These are phyloP conservation scores for Lentinula aciculospora DNA, from an alignment of 768 basidiomycete species.

Conservation along the genomic window DNA sequence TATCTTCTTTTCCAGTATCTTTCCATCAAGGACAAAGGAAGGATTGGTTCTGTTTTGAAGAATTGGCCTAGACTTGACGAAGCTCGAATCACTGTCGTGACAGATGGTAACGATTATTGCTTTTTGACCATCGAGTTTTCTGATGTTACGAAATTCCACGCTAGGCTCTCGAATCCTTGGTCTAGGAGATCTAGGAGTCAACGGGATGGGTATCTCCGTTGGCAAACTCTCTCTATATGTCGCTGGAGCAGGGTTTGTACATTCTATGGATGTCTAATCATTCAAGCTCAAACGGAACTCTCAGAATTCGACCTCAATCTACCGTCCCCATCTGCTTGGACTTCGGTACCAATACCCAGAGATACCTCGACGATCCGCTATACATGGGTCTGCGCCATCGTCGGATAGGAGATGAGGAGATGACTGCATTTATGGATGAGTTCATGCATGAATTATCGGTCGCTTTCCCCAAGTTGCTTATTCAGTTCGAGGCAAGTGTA, in stretches of 20 bases:
- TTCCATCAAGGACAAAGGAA: conserved; percentile 80
- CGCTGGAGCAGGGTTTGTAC: conserved; percentile 76
- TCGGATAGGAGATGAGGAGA: conserved; percentile 54
- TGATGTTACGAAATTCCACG: not conserved
- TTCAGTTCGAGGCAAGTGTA: conserved; percentile 79
- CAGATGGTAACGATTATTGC: conserved; percentile 55
- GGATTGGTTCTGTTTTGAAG: conserved; percentile 59
- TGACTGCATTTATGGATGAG: conserved; percentile 85
- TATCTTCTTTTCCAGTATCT: conserved; percentile 45
- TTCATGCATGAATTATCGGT: conserved; percentile 81
- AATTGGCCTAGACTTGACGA: conserved; percentile 71
- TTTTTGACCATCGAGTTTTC: conserved; percentile 2
- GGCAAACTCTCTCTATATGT: conserved; percentile 92
- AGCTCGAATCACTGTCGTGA: conserved; percentile 88
- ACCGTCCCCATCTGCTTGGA: conserved; percentile 84
- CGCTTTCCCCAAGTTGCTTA: conserved; percentile 73
- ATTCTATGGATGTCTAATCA: conserved; percentile 1
- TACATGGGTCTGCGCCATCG: conserved; percentile 82
- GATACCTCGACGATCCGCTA: conserved; percentile 77
- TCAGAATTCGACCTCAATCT: conserved; percentile 68
- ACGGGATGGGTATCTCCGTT: conserved; percentile 77
- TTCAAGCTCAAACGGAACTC: not conserved
- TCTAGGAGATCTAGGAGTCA: conserved; percentile 14
- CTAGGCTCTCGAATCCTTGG: conserved; percentile 75
- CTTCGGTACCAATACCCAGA: conserved; percentile 83